Evolutionary conservation across 2,329 filamentous ascomycete species (phyloP).

Genomic region (Colletotrichum tabaci): DNA sequence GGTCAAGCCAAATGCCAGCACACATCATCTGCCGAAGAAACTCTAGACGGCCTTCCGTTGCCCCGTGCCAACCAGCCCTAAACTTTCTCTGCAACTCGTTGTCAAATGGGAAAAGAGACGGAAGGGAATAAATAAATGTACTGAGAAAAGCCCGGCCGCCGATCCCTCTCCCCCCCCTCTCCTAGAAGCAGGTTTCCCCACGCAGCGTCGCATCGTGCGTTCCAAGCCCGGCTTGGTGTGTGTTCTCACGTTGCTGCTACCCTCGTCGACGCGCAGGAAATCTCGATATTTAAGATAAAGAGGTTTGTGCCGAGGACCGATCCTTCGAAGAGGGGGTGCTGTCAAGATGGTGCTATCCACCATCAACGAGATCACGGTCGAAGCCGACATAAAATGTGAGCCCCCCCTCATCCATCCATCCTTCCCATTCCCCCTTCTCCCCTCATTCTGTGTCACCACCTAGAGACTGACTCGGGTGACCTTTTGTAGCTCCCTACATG

Average conservation of each 20-base stretch:
- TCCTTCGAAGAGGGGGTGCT: neutral
- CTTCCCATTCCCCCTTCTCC: too few species aligned
- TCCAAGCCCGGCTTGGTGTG: neutral
- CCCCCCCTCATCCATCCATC: neutral
- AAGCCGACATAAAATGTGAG: slow-evolving; percentile 3
- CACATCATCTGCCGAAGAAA: slow-evolving; percentile 11
- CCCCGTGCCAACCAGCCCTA: neutral
- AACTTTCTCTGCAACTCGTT: too few species aligned
- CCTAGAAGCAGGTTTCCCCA: neutral
- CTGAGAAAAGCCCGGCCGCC: neutral
- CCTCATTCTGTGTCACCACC: too few species aligned
- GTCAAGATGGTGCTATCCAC: slow-evolving; percentile 21
- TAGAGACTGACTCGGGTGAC: neutral
- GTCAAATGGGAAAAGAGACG: too few species aligned
- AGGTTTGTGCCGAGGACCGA: too few species aligned
- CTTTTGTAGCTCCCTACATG: neutral
- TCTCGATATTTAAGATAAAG: neutral
- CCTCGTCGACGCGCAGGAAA: neutral
- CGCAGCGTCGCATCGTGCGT: neutral
- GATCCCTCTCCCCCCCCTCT: neutral
- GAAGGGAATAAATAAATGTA: too few species aligned
- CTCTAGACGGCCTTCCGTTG: neutral
- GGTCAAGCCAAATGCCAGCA: neutral
- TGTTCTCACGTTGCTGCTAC: neutral
- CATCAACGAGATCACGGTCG: neutral